Evolutionary conservation across 345 rosid genomes (phyloP).

Genomic region (Brassica rapa): DNA sequence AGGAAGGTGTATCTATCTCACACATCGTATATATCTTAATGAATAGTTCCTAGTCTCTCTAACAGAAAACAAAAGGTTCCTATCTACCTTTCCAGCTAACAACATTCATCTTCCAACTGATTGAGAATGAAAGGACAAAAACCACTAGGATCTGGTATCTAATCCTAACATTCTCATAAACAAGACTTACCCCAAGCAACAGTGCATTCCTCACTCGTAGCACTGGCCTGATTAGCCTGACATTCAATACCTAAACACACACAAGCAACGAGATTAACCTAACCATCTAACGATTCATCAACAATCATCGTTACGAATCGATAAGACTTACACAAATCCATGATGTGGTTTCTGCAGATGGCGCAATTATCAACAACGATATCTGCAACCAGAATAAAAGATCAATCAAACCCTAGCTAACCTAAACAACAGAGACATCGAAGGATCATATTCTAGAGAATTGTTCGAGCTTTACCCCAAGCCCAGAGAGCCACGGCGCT

Average conservation of each 20-base stretch:
- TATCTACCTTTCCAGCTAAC: neutral
- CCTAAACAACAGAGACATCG: neutral
- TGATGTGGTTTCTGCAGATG: slow-evolving; percentile 93
- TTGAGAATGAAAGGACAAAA: neutral
- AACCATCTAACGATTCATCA: neutral
- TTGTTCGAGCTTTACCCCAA: slow-evolving; percentile 58
- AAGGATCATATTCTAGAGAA: neutral
- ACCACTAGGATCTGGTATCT: neutral
- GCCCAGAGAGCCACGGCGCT: slow-evolving; percentile 96
- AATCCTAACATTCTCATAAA: neutral
- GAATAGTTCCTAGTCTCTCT: neutral
- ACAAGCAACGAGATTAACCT: slow-evolving; percentile 1
- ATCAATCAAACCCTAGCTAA: slow-evolving; percentile 5
- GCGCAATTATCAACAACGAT: slow-evolving; percentile 96
- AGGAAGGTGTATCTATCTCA: too few species aligned
- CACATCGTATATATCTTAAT: neutral
- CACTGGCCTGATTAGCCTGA: slow-evolving; percentile 95
- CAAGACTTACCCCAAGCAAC: slow-evolving; percentile 89
- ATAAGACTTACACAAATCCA: slow-evolving; percentile 81
- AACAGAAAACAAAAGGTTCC: neutral
- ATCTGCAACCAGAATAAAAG: slow-evolving; percentile 45
- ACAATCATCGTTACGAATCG: neutral
- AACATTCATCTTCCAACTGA: slow-evolving; percentile 1
- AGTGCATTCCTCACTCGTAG: slow-evolving; percentile 95
- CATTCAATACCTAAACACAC: slow-evolving; percentile 79